Conservation (phyloP, 495 filamentous ascomycete genomes). For the Neurospora discreta region DNA sequence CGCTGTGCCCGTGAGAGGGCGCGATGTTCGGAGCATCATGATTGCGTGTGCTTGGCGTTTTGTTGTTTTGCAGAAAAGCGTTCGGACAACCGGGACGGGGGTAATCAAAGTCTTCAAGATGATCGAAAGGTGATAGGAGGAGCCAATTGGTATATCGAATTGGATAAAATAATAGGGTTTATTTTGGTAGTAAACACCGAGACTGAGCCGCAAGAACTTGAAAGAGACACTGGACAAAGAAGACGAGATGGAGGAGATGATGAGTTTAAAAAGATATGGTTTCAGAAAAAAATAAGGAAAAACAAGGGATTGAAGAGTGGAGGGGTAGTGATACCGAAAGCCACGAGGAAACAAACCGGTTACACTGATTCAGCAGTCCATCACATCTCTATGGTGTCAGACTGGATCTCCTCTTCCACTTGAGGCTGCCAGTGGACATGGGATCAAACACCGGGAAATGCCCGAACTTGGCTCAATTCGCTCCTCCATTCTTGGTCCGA, state of each 20-base stretch:
- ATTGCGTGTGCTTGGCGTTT: not conserved
- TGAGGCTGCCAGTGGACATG: not conserved
- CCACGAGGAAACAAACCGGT: not conserved
- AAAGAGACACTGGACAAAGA: not conserved
- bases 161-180: not conserved
- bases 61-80: not conserved
- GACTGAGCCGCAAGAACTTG: not conserved
- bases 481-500: not conserved
- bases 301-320: not conserved
- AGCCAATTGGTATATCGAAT: not conserved
- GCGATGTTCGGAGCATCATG: slow-evolving; percentile 13
- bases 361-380: not conserved
- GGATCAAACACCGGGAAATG: not conserved
- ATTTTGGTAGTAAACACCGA: not conserved
- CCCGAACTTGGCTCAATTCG: not conserved
- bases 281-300: not conserved
- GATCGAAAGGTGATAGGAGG: not conserved
- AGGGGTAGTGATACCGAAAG: not conserved
- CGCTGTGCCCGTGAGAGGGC: slow-evolving; percentile 6
- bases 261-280: not conserved
- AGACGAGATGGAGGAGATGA: not conserved
- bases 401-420: not conserved
- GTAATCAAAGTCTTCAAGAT: not conserved
- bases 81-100: not conserved
- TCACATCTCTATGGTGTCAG: not conserved